Conservation (phyloP, 768 basidiomycete genomes). For the Russula sp. region DNA sequence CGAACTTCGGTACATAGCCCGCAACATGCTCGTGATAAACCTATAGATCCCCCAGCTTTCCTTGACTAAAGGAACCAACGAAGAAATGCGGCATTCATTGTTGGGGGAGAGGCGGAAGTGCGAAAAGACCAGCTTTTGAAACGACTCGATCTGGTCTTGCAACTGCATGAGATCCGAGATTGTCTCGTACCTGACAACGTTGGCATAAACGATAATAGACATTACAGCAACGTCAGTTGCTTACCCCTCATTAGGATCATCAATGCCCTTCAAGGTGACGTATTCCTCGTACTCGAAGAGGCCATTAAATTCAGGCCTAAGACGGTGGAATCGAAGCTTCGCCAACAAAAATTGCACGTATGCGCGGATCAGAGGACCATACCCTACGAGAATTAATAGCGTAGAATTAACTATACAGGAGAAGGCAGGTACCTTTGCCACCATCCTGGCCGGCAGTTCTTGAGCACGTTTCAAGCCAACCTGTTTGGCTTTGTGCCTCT, state of each 20-base stretch:
- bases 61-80: conserved; percentile 94
- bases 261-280: conserved; percentile 92
- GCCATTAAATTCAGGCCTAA: conserved; percentile 97
- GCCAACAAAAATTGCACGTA: conserved; percentile 95
- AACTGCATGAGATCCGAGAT: conserved; percentile 96
- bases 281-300: conserved; percentile 99
- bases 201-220: conserved; percentile 6
- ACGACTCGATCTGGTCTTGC: conserved; percentile 98
- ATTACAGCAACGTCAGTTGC: conserved; percentile 25
- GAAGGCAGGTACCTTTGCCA: conserved; percentile 50
- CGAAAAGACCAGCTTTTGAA: conserved; percentile 96
- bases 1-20: conserved; percentile 92
- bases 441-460: conserved; percentile 80
- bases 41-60: conserved; percentile 99
- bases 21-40: conserved; percentile 97
- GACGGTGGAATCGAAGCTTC: conserved; percentile 92
- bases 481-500: conserved; percentile 93
- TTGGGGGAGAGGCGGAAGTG: conserved; percentile 88
- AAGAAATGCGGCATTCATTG: conserved; percentile 96
- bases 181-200: conserved; percentile 69
- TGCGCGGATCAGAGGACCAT: conserved; percentile 86
- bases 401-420: not conserved
- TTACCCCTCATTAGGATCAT: conserved; percentile 98
- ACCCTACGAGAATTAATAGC: conserved; percentile 47
- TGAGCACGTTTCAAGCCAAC: conserved; percentile 97